These are phyloP conservation scores for Saksenaea vasiformis DNA, from an alignment of 371 early-diverging fungal genomes.

Conservation along the genomic window DNA sequence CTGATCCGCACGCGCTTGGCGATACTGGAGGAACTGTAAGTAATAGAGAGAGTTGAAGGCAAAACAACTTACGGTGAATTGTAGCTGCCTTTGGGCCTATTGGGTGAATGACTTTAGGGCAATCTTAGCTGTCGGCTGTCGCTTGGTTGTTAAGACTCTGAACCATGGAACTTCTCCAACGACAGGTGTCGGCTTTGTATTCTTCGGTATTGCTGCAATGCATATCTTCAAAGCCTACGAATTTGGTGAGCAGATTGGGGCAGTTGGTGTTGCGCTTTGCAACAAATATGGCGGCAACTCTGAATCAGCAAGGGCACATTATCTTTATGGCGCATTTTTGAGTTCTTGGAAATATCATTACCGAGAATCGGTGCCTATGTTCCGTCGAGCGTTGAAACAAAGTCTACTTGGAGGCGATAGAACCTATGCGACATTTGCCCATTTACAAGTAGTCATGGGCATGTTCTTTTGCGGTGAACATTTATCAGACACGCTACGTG, in stretches of 20 bases:
- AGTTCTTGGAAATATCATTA: conserved; percentile 47
- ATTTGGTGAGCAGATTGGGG: conserved; percentile 45
- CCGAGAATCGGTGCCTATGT: conserved; percentile 33
- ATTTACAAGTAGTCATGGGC: conserved; percentile 32
- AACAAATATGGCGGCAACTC: conserved; percentile 44
- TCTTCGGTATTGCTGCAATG: conserved; percentile 47
- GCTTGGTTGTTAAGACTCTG: conserved; percentile 36
- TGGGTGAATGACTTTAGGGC: conserved; percentile 38
- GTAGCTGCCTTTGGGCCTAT: conserved; percentile 41
- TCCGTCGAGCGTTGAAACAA: conserved; percentile 42
- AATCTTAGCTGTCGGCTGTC: conserved; percentile 33
- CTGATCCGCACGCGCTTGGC: conserved; percentile 41
- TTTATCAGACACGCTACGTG: conserved; percentile 35
- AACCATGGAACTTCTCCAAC: conserved; percentile 41
- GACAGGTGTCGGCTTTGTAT: conserved; percentile 48
- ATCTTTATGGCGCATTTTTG: conserved; percentile 37
- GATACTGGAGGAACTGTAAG: conserved; percentile 45
- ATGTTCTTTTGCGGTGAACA: conserved; percentile 37
- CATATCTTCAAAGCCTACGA: conserved; percentile 42
- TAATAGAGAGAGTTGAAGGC: background rate
- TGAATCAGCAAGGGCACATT: conserved; percentile 39
- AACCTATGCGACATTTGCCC: conserved; percentile 44
- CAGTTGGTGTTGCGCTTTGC: conserved; percentile 40
- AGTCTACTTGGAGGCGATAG: conserved; percentile 44
- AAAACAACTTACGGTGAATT: background rate